These are phyloP conservation scores for Raphidocelis subcapitata DNA, from an alignment of 139 green algal genomes.

Conservation along the genomic window DNA sequence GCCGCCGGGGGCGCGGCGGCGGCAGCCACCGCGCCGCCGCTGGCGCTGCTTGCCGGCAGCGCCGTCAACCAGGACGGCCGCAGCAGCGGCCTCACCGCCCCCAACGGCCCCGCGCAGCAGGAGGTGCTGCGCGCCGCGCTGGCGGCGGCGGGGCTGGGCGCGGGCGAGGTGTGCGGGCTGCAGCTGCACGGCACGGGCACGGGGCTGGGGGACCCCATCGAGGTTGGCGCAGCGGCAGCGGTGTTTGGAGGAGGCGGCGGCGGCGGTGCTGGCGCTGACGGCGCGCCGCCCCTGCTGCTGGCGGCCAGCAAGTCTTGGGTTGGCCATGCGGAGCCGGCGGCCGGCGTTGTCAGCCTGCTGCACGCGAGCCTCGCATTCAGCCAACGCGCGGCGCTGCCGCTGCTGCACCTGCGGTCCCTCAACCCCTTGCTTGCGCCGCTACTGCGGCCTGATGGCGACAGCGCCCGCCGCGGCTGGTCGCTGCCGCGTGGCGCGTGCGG, in stretches of 20 bases:
- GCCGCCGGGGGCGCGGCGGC: not conserved
- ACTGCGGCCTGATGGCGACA: not conserved
- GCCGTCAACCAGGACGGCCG: conserved; percentile 85
- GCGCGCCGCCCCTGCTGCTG: not conserved
- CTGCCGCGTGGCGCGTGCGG: not conserved
- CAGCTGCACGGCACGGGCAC: conserved; percentile 71
- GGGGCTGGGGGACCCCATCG: conserved; percentile 84
- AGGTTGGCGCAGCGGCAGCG: conserved; percentile 70
- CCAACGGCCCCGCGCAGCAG: conserved; percentile 86
- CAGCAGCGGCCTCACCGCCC: conserved; percentile 83
- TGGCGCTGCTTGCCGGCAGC: conserved; percentile 35
- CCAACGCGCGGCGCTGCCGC: conserved; percentile 19
- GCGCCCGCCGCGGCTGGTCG: not conserved
- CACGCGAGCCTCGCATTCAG: conserved; percentile 32
- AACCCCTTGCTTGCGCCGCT: conserved; percentile 46
- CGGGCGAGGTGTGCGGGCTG: conserved; percentile 4
- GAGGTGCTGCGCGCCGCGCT: conserved; percentile 62
- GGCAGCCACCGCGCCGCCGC: not conserved
- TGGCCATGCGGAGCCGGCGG: conserved; percentile 76
- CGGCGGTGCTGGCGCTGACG: not conserved
- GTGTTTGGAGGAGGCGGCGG: conserved; percentile 21
- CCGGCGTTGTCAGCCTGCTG: conserved; percentile 72
- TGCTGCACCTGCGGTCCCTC: conserved; percentile 63
- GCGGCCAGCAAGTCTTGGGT: conserved; percentile 33
- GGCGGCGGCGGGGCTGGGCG: conserved; percentile 26